These are phyloP conservation scores for Tulasnella sp. DNA, from an alignment of 768 basidiomycete genomes.

Conservation along the genomic window DNA sequence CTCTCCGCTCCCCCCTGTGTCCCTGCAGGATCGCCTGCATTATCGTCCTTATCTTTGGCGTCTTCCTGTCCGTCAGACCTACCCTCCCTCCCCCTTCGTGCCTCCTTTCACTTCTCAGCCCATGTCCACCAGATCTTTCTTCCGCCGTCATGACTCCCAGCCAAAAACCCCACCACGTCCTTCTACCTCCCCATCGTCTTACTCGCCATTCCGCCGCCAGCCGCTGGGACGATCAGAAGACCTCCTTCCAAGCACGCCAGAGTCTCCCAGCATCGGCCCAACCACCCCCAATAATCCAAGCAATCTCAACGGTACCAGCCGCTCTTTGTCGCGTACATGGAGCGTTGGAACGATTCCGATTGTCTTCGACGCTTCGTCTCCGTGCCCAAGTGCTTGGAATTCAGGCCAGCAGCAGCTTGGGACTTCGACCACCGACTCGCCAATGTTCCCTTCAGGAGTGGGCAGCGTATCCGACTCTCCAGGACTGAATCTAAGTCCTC, in stretches of 20 bases:
- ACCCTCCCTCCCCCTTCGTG: neutral
- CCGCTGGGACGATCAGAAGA: neutral
- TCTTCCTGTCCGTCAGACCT: neutral
- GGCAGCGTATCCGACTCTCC: neutral
- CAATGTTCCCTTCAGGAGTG: neutral
- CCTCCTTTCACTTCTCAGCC: neutral
- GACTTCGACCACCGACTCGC: neutral
- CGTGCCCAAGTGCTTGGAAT: neutral
- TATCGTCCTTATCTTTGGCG: neutral
- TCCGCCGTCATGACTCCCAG: neutral
- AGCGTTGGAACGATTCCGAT: conserved; percentile 26
- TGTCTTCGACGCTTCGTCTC: conserved; percentile 19
- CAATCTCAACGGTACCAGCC: neutral
- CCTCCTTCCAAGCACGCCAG: neutral
- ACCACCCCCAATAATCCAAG: neutral
- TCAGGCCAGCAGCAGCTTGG: neutral
- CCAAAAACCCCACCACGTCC: neutral
- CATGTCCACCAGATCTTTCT: neutral
- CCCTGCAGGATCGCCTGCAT: neutral
- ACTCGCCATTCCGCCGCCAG: neutral
- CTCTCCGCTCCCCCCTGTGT: neutral
- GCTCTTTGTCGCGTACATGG: conserved; percentile 6
- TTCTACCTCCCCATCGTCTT: neutral
- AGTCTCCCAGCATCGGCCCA: neutral
- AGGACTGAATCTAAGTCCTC: neutral